phyloP scores from a whole-genome alignment of 495 filamentous ascomycete genomes.

The Neurospora cerealis region DNA sequence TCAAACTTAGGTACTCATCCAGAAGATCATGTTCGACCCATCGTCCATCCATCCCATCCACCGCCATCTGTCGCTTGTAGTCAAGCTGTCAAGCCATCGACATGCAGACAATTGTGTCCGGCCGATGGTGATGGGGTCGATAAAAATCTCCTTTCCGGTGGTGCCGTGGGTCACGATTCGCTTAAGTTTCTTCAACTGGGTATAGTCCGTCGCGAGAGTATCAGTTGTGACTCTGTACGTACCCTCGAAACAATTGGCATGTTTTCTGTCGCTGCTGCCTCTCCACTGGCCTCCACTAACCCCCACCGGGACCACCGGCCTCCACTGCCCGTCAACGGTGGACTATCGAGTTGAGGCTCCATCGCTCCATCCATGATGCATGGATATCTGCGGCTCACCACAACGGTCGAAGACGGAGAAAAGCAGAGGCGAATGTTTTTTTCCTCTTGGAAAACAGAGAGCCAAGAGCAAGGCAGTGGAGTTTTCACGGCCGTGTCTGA shows the following conservation, averaged over 20 bases:
- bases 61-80: neutral
- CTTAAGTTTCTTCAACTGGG: neutral
- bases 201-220: neutral
- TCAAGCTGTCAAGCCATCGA: neutral
- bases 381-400: neutral
- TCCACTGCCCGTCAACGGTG: neutral
- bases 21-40: neutral
- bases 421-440: neutral
- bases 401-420: neutral
- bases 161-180: neutral
- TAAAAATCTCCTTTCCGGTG: neutral
- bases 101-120: neutral
- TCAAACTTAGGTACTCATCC: neutral
- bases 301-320: neutral
- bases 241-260: neutral
- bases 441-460: neutral
- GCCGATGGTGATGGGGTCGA: neutral
- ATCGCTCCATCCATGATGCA: neutral
- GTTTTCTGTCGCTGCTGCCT: neutral
- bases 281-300: neutral
- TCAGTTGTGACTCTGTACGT: neutral
- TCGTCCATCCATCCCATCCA: neutral
- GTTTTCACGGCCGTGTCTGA: neutral
- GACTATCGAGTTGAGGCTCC: neutral
- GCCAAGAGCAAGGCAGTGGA: neutral